Evolutionary conservation across 192 early-diverging fungal genomes (phyloP).

Genomic region (Podila verticillata): DNA sequence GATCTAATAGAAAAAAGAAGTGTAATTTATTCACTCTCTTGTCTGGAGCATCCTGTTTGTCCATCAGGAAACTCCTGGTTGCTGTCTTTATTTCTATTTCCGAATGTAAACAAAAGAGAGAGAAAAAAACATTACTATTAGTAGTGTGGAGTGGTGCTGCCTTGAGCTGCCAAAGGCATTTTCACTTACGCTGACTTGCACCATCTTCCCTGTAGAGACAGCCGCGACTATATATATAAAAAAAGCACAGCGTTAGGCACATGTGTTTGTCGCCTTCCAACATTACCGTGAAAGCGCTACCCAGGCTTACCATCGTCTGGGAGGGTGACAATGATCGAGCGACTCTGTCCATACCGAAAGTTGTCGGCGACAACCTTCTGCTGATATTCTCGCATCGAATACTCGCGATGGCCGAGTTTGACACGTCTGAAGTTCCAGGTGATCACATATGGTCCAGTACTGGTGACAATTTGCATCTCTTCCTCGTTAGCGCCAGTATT

Average conservation of each 20-base stretch:
- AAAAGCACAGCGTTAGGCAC: background rate
- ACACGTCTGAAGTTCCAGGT: slow-evolving; percentile 91
- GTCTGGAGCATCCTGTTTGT: too few species aligned
- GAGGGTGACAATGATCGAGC: slow-evolving; percentile 83
- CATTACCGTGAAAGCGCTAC: background rate
- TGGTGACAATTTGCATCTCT: slow-evolving; percentile 89
- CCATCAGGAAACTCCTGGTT: too few species aligned
- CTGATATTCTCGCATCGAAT: slow-evolving; percentile 87
- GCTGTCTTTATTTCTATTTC: too few species aligned
- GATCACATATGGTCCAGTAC: slow-evolving; percentile 89
- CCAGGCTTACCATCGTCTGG: slow-evolving; percentile 39
- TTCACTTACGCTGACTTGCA: too few species aligned
- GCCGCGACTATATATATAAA: background rate
- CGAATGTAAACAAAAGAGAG: too few species aligned
- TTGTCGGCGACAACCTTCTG: slow-evolving; percentile 90
- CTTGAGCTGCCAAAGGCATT: too few species aligned
- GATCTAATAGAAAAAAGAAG: too few species aligned
- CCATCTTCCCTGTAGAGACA: background rate
- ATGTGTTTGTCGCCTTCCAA: too few species aligned
- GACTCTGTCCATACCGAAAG: slow-evolving; percentile 86
- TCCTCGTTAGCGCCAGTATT: slow-evolving; percentile 74
- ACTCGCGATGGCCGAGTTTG: slow-evolving; percentile 82
- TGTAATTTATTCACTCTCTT: too few species aligned
- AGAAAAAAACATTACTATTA: too few species aligned
- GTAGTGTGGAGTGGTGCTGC: too few species aligned